Evolutionary conservation across 805 yeast genomes (phyloP).

Genomic region (Sugiyamaella valdiviana): DNA sequence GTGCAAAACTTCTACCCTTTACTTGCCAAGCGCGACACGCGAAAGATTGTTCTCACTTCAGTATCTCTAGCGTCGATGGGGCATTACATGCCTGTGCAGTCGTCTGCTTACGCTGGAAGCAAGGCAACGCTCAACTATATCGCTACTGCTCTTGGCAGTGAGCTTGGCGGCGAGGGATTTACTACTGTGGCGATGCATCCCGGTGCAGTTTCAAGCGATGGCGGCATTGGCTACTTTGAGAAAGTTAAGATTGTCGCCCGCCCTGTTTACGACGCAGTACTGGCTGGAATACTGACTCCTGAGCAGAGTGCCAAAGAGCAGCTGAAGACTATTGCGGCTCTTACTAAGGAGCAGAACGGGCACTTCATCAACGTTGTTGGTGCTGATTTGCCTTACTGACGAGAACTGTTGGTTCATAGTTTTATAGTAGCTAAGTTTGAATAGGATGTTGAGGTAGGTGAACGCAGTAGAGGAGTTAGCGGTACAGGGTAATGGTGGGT

Average conservation of each 20-base stretch:
- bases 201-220: neutral
- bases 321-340: neutral
- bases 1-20: neutral
- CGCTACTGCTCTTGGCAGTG: neutral
- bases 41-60: neutral
- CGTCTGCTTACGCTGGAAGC: neutral
- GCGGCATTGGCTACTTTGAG: neutral
- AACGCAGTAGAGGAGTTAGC: too few relatives aligned
- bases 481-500: too few relatives aligned
- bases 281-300: neutral
- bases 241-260: constrained; percentile 2
- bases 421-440: too few relatives aligned
- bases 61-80: neutral
- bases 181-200: neutral
- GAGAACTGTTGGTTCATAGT: too few relatives aligned
- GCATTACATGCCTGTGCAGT: neutral
- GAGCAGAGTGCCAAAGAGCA: neutral
- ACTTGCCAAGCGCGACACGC: neutral
- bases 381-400: constrained; percentile 3
- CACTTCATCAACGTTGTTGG: neutral
- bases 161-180: constrained; percentile 1
- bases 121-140: constrained; percentile 1
- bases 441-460: too few relatives aligned
- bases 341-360: neutral
- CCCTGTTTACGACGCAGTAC: neutral